Evolutionary conservation across 139 green algal species (phyloP).

Genomic region (Chloropicon primus): DNA sequence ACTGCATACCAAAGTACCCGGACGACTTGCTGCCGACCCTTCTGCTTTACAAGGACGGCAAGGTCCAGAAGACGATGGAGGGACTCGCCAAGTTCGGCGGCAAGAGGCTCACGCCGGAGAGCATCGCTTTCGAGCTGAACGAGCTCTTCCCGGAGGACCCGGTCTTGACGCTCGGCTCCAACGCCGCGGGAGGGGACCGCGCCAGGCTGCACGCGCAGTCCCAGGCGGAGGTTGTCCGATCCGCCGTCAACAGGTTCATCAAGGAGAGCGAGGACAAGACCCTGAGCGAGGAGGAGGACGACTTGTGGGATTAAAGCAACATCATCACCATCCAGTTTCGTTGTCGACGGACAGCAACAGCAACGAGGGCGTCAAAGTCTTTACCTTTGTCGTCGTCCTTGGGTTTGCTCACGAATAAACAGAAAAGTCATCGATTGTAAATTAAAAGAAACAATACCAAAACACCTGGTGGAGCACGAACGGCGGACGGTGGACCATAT

Average conservation of each 20-base stretch:
- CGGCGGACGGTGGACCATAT: no score
- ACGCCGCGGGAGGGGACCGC: no score
- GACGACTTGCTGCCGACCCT: constrained; percentile 80
- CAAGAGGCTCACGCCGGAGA: constrained; percentile 44
- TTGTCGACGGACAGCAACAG: no score
- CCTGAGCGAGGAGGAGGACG: not conserved
- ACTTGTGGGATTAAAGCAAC: not conserved
- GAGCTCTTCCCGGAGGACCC: not conserved
- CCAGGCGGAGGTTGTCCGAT: not conserved
- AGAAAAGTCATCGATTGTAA: no score
- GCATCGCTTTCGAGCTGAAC: not conserved
- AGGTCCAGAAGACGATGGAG: constrained; percentile 44
- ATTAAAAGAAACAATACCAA: no score
- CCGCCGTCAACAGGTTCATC: not conserved
- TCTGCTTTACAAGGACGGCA: constrained; percentile 65
- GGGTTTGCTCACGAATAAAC: no score
- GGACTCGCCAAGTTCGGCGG: constrained; percentile 58
- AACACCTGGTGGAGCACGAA: no score
- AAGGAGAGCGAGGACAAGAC: not conserved
- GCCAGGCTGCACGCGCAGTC: not conserved
- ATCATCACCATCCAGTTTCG: no score
- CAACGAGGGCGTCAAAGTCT: not conserved
- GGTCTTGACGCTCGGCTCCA: not conserved
- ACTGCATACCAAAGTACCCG: constrained; percentile 67
- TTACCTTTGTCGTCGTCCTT: no score